A percentile compares a stretch with the other conserved stretches of the same genome.
Evolutionary conservation across 2,329 filamentous ascomycete genomes (phyloP).

Genomic region (Ophiosphaerella narmari): DNA sequence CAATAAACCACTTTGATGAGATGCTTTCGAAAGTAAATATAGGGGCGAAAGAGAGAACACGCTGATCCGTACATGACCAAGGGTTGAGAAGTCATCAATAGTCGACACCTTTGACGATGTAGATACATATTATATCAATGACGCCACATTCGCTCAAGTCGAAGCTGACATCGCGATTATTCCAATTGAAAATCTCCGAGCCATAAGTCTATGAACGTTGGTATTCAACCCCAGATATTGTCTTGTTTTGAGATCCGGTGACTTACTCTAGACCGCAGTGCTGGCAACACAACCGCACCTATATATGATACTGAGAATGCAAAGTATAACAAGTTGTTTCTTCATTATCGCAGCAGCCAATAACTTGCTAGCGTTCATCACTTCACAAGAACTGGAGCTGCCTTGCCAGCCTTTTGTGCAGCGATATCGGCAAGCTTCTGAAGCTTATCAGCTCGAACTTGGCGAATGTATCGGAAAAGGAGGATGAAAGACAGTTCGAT

Average conservation of each 20-base stretch:
- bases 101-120: neutral
- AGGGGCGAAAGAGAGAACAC: too few relatives aligned
- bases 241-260: neutral
- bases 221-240: neutral
- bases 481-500: slow-evolving; percentile 89
- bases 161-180: neutral
- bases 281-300: neutral
- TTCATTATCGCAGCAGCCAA: neutral
- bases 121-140: neutral
- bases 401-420: slow-evolving; percentile 56
- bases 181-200: neutral
- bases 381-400: slow-evolving; percentile 39
- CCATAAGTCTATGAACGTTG: neutral
- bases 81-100: neutral
- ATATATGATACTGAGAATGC: neutral
- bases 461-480: slow-evolving; percentile 79
- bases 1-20: neutral
- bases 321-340: slow-evolving; percentile 3
- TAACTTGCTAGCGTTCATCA: slow-evolving; percentile 11
- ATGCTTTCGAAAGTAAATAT: neutral
- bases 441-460: slow-evolving; percentile 71
- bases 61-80: neutral
- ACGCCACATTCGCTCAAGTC: slow-evolving; percentile 1
- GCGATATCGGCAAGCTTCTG: slow-evolving; percentile 68
- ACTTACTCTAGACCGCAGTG: neutral